These are phyloP conservation scores for Trichoderma harzianum DNA, from an alignment of 2,329 filamentous ascomycete species.

Conservation along the genomic window DNA sequence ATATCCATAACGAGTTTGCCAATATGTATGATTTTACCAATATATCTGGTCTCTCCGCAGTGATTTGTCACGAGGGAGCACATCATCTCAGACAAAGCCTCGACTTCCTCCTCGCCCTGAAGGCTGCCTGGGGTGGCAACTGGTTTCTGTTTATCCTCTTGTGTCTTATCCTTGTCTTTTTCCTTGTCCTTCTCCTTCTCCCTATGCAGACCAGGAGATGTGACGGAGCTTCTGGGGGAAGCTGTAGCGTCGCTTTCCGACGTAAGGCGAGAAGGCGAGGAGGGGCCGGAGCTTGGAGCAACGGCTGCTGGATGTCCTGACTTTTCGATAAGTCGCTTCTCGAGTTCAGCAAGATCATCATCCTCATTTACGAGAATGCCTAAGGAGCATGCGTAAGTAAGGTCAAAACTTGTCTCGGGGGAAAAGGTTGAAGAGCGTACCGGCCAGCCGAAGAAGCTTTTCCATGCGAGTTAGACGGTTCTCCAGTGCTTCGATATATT, in stretches of 20 bases:
- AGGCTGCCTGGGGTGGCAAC: conserved; percentile 35
- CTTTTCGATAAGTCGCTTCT: conserved; percentile 67
- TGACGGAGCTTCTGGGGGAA: conserved; percentile 52
- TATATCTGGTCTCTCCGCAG: conserved; percentile 90
- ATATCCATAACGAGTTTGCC: background rate
- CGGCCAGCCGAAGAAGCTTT: conserved; percentile 79
- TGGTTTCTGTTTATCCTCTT: conserved; percentile 36
- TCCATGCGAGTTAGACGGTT: conserved; percentile 96
- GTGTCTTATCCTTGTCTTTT: conserved; percentile 35
- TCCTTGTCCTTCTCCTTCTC: conserved; percentile 35
- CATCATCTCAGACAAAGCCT: conserved; percentile 96
- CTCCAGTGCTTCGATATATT: conserved; percentile 96
- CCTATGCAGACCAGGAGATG: conserved; percentile 47
- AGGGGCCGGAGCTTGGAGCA: conserved; percentile 45
- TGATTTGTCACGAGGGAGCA: conserved; percentile 95
- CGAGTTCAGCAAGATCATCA: conserved; percentile 83
- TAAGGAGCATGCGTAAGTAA: conserved; percentile 27
- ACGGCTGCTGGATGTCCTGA: conserved; percentile 50
- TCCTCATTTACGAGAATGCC: conserved; percentile 78
- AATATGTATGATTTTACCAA: conserved; percentile 57
- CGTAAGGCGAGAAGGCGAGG: conserved; percentile 48
- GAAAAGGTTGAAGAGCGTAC: conserved; percentile 30
- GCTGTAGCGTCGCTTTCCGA: conserved; percentile 41
- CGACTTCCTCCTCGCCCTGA: conserved; percentile 67
- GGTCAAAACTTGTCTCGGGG: background rate